Conservation (phyloP, 192 early-diverging fungal genomes). For the Linderina pennispora region DNA sequence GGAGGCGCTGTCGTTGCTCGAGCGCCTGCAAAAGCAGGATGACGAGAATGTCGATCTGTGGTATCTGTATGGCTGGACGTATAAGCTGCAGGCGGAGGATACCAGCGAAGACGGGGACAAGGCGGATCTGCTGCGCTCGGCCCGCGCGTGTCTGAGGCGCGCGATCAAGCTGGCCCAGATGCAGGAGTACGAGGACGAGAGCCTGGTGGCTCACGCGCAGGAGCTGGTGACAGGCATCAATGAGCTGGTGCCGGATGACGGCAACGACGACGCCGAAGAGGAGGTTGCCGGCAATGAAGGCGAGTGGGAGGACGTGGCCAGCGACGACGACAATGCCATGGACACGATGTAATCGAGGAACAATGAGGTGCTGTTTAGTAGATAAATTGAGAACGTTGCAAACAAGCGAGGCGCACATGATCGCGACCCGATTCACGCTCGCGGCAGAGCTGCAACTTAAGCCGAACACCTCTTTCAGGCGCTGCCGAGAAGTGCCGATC, state of each 20-base stretch:
- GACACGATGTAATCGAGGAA: background rate
- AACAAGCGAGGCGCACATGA: too few species aligned
- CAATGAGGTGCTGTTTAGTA: too few species aligned
- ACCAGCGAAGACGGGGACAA: slow-evolving; percentile 49
- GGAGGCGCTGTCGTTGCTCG: slow-evolving; percentile 72
- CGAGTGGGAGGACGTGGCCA: slow-evolving; percentile 49
- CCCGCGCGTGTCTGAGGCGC: slow-evolving; percentile 39
- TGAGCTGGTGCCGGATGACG: slow-evolving; percentile 41
- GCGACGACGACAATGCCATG: slow-evolving; percentile 47
- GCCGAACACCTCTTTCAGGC: too few species aligned
- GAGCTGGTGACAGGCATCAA: slow-evolving; percentile 63
- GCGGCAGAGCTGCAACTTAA: too few species aligned
- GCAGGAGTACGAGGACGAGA: slow-evolving; percentile 61
- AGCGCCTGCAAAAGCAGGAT: slow-evolving; percentile 80
- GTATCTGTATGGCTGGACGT: slow-evolving; percentile 96
- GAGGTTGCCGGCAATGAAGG: slow-evolving; percentile 41
- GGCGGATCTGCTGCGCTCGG: slow-evolving; percentile 17
- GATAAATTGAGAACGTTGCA: too few species aligned
- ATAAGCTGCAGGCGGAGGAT: slow-evolving; percentile 80
- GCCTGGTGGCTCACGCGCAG: slow-evolving; percentile 58
- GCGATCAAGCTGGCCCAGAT: slow-evolving; percentile 53
- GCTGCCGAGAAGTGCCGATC: too few species aligned
- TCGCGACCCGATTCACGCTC: too few species aligned
- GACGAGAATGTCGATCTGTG: slow-evolving; percentile 88
- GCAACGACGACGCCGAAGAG: slow-evolving; percentile 49